These are phyloP conservation scores for Cryomyces antarcticus DNA, from an alignment of 495 filamentous ascomycete genomes.

Conservation along the genomic window DNA sequence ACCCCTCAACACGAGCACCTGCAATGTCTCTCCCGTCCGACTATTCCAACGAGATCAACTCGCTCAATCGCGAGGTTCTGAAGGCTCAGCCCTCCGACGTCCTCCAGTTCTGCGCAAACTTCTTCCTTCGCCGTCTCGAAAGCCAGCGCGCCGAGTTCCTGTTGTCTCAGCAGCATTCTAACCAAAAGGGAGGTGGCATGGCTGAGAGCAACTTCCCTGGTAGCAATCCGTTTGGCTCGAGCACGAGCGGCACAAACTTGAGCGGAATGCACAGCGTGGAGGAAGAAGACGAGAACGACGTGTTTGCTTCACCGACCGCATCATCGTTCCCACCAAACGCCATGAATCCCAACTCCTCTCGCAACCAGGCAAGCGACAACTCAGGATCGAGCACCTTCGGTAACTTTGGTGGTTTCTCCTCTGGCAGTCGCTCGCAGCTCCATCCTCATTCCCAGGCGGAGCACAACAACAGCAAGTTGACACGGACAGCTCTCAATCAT, in stretches of 20 bases:
- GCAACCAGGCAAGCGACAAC: too few species aligned
- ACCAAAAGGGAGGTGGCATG: constrained; percentile 26
- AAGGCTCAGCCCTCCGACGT: constrained; percentile 33
- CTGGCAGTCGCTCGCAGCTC: constrained; percentile 17
- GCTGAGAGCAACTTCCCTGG: constrained; percentile 35
- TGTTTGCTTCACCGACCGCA: constrained; percentile 35
- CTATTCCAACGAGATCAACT: constrained; percentile 38
- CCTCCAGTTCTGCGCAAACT: constrained; percentile 49
- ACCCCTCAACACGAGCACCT: background rate
- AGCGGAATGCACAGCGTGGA: constrained; percentile 33
- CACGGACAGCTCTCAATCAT: constrained; percentile 38
- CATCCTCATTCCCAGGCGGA: background rate
- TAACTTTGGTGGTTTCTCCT: constrained; percentile 14
- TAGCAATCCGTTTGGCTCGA: constrained; percentile 32
- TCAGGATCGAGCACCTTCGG: constrained; percentile 11
- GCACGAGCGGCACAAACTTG: constrained; percentile 14
- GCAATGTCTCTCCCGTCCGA: constrained; percentile 30
- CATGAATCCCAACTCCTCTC: constrained; percentile 15
- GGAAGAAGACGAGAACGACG: constrained; percentile 44
- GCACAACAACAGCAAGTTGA: too few species aligned
- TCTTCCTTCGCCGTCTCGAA: constrained; percentile 40
- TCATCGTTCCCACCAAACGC: constrained; percentile 24
- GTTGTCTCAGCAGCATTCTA: constrained; percentile 19
- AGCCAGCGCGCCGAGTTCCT: constrained; percentile 34
- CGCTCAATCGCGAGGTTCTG: constrained; percentile 33